These are phyloP conservation scores for Calocybe cyanea DNA, from an alignment of 768 basidiomycete genomes.

Conservation along the genomic window DNA sequence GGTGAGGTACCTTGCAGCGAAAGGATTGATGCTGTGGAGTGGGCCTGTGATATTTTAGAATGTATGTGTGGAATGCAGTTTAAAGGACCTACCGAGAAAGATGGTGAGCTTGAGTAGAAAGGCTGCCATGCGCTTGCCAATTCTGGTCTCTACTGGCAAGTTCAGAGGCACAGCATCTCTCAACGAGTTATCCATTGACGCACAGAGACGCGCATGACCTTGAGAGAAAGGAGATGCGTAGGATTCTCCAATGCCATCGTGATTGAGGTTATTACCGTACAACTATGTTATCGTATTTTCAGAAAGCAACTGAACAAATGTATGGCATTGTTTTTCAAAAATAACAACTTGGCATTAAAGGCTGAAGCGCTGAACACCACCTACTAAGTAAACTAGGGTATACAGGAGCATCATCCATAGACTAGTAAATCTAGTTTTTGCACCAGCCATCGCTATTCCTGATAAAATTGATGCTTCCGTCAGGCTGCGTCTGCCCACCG, in stretches of 20 bases:
- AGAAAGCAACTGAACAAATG: background rate
- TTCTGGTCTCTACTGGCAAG: slow-evolving; percentile 56
- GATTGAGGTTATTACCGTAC: background rate
- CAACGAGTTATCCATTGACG: slow-evolving; percentile 28
- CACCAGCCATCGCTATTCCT: slow-evolving; percentile 39
- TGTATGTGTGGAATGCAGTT: background rate
- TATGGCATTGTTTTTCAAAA: no score
- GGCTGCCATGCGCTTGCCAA: slow-evolving; percentile 79
- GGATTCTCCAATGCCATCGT: slow-evolving; percentile 54
- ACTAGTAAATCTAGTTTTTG: slow-evolving; percentile 18
- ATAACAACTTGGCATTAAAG: no score
- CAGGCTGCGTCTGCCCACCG: slow-evolving; percentile 40
- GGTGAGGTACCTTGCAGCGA: slow-evolving; percentile 74
- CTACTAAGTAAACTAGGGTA: no score
- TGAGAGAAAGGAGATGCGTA: slow-evolving; percentile 68
- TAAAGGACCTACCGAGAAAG: slow-evolving; percentile 57
- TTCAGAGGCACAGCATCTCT: slow-evolving; percentile 6
- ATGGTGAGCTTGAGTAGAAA: slow-evolving; percentile 80
- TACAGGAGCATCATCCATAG: background rate
- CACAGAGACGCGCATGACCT: slow-evolving; percentile 88
- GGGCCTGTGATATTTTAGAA: slow-evolving; percentile 34
- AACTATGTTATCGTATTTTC: background rate
- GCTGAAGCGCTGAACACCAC: no score
- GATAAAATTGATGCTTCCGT: slow-evolving; percentile 38
- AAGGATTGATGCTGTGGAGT: slow-evolving; percentile 72